Percentiles rank a stretch among this genome's conserved stretches.
These are phyloP conservation scores for Tuber aestivum DNA, from an alignment of 495 filamentous ascomycete genomes.

Conservation along the genomic window DNA sequence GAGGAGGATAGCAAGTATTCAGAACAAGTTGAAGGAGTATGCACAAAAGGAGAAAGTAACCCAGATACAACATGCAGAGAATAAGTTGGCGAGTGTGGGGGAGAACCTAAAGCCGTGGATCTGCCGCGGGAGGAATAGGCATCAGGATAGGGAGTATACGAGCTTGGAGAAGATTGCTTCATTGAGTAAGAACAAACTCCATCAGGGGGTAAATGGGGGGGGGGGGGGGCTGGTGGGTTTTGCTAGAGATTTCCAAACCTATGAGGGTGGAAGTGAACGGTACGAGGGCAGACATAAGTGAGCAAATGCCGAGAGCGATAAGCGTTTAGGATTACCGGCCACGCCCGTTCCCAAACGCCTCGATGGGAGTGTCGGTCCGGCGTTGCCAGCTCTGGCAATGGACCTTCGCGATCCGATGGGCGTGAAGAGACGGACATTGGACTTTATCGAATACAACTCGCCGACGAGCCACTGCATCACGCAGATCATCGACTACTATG, in stretches of 20 bases:
- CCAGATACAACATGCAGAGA: background rate
- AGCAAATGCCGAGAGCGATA: conserved; percentile 1
- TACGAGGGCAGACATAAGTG: conserved; percentile 11
- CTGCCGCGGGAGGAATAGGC: conserved; percentile 13
- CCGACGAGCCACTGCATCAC: conserved; percentile 14
- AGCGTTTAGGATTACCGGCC: conserved; percentile 10
- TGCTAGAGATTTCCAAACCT: conserved; percentile 8
- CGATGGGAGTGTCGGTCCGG: conserved; percentile 14
- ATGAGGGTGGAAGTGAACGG: conserved; percentile 13
- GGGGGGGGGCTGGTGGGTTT: background rate
- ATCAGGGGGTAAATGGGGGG: background rate
- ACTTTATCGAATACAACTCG: conserved; percentile 13
- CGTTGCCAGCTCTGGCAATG: conserved; percentile 10
- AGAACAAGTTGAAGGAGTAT: background rate
- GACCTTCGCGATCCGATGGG: conserved; percentile 4
- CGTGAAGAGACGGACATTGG: conserved; percentile 9
- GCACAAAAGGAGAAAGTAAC: background rate
- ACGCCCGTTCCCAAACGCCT: conserved; percentile 15
- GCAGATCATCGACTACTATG: conserved; percentile 22
- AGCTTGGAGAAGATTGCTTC: conserved; percentile 15
- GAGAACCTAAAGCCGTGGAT: conserved; percentile 13
- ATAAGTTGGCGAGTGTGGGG: conserved; percentile 5
- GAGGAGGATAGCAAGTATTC: background rate
- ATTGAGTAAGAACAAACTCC: conserved; percentile 6
- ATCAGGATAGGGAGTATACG: conserved; percentile 7